A percentile compares a stretch with the other conserved stretches of the same genome.
Evolutionary conservation across 192 early-diverging fungal species (phyloP).

Genomic region (Coemansia furcata): DNA sequence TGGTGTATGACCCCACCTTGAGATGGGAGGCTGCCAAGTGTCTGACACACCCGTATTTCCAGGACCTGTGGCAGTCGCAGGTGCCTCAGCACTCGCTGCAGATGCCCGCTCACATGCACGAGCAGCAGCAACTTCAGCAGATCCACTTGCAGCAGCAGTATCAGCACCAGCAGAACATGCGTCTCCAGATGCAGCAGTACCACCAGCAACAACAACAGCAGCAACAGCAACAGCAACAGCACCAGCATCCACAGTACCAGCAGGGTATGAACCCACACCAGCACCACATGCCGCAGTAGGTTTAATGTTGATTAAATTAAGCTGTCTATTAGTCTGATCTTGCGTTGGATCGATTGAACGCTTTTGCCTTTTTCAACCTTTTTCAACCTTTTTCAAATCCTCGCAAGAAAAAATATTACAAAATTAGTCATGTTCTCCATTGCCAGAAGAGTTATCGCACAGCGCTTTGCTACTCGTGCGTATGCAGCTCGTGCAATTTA

Average conservation of each 20-base stretch:
- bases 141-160: constrained; percentile 37
- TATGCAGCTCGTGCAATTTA: constrained; percentile 31
- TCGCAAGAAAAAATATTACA: no score
- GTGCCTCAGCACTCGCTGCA: constrained; percentile 32
- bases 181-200: constrained; percentile 23
- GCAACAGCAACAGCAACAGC: constrained; percentile 23
- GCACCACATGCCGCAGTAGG: constrained; percentile 11
- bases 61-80: constrained; percentile 40
- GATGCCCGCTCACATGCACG: constrained; percentile 22
- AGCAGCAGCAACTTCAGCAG: constrained; percentile 41
- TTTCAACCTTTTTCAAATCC: not conserved
- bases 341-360: not conserved
- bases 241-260: constrained; percentile 32
- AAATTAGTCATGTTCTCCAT: constrained; percentile 19
- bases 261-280: constrained; percentile 18
- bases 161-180: constrained; percentile 27
- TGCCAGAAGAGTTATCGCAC: constrained; percentile 1
- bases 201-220: constrained; percentile 22
- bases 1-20: constrained; percentile 66
- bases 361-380: not conserved
- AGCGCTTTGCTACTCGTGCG: constrained; percentile 11
- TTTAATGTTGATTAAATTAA: not conserved
- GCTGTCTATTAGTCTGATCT: not conserved
- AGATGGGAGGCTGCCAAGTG: constrained; percentile 45
- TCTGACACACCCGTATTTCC: constrained; percentile 44